Percentiles rank a stretch among this genome's conserved stretches.
Evolutionary conservation across 495 filamentous ascomycete genomes (phyloP).

Genomic region (Chaetomium fimeti): DNA sequence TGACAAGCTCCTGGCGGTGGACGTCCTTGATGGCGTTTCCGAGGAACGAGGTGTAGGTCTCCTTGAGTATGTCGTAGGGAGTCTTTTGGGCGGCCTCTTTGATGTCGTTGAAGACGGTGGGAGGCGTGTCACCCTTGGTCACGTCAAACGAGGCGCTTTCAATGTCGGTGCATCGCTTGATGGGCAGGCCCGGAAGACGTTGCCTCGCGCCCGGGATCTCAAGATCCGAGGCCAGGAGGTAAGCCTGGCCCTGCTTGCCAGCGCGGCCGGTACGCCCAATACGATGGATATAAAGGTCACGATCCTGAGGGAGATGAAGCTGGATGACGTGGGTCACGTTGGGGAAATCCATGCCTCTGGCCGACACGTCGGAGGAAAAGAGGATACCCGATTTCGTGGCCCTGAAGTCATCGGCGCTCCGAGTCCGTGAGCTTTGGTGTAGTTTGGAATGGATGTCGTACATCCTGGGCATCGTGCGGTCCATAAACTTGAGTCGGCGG

Average conservation of each 20-base stretch:
- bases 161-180: constrained; percentile 55
- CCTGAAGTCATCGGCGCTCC: constrained; percentile 69
- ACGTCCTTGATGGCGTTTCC: constrained; percentile 42
- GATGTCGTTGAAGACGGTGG: constrained; percentile 42
- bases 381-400: constrained; percentile 63
- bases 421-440: constrained; percentile 64
- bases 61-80: constrained; percentile 34
- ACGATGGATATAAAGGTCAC: constrained; percentile 86
- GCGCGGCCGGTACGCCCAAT: constrained; percentile 73
- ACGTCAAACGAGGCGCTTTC: constrained; percentile 51
- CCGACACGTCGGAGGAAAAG: constrained; percentile 90
- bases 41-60: constrained; percentile 51
- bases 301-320: constrained; percentile 65
- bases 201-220: constrained; percentile 54
- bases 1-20: constrained; percentile 44
- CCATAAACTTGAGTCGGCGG: constrained; percentile 44
- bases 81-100: constrained; percentile 36
- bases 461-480: constrained; percentile 41
- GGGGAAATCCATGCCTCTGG: constrained; percentile 96
- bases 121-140: constrained; percentile 36
- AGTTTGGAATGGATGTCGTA: constrained; percentile 79
- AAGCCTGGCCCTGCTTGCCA: constrained; percentile 76
- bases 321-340: constrained; percentile 90
- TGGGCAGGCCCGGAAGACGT: constrained; percentile 62
- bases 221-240: constrained; percentile 62